A percentile compares a stretch with the other conserved stretches of the same genome.
phyloP scores from a whole-genome alignment of 257 asterid genomes.

The Plectranthus barbatus region DNA sequence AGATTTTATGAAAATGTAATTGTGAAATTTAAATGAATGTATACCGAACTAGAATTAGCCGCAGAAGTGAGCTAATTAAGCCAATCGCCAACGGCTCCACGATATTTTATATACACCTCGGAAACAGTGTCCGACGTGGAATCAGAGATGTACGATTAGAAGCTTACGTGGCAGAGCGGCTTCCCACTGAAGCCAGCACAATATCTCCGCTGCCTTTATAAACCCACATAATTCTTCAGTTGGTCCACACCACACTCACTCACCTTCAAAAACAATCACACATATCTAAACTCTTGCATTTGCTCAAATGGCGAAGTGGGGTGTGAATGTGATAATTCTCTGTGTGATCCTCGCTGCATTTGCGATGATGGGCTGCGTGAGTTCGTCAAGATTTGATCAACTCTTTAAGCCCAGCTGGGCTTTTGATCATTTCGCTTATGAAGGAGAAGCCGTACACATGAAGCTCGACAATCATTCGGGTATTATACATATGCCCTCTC shows the following conservation, averaged over 20 bases:
- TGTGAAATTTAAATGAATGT: too few species aligned
- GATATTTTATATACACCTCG: background rate
- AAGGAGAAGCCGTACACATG: conserved; percentile 68
- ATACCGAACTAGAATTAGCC: conserved; percentile 1
- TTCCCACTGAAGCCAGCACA: conserved; percentile 41
- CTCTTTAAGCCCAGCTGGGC: conserved; percentile 76
- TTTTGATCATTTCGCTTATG: conserved; percentile 47
- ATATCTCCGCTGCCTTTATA: conserved; percentile 31
- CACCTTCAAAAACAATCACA: background rate
- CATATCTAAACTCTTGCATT: too few species aligned
- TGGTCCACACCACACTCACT: background rate
- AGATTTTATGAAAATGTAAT: too few species aligned
- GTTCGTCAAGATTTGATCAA: conserved; percentile 45
- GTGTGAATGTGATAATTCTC: background rate
- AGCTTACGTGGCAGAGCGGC: conserved; percentile 37
- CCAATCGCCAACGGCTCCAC: conserved; percentile 40
- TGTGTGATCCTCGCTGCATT: conserved; percentile 16
- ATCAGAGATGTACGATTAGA: background rate
- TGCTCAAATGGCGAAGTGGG: conserved; percentile 13
- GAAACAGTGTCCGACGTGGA: conserved; percentile 32
- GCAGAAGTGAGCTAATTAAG: conserved; percentile 13
- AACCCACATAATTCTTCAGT: conserved; percentile 10
- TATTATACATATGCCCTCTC: conserved; percentile 19
- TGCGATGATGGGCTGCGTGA: conserved; percentile 20
- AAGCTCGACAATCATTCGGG: conserved; percentile 69